These are phyloP conservation scores for Darksidea phi DNA, from an alignment of 495 filamentous ascomycete genomes.

Conservation along the genomic window DNA sequence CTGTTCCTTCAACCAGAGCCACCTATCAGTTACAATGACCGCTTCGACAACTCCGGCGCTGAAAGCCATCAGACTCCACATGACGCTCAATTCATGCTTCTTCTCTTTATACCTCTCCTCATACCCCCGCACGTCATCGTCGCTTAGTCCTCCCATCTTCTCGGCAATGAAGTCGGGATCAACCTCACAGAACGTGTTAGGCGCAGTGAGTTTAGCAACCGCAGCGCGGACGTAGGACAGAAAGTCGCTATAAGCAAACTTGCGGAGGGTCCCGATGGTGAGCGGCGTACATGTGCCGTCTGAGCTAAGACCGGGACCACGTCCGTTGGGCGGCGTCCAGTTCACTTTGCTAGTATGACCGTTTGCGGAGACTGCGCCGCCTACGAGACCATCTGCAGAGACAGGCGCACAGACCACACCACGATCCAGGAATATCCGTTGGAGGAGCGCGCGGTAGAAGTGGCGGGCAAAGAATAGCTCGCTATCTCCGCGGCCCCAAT, in stretches of 20 bases:
- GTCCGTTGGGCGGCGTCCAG: constrained; percentile 28
- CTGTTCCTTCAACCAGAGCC: constrained; percentile 83
- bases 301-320: constrained; percentile 33
- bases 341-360: constrained; percentile 28
- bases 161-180: constrained; percentile 52
- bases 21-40: constrained; percentile 86
- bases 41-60: constrained; percentile 85
- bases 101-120: constrained; percentile 59
- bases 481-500: constrained; percentile 81
- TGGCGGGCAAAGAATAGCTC: constrained; percentile 88
- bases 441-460: constrained; percentile 87
- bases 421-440: constrained; percentile 82
- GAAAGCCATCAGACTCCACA: constrained; percentile 95
- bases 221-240: constrained; percentile 76
- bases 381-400: constrained; percentile 42
- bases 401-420: constrained; percentile 64
- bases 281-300: constrained; percentile 62
- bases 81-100: constrained; percentile 77
- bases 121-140: constrained; percentile 71
- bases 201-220: constrained; percentile 62
- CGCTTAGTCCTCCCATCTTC: constrained; percentile 62
- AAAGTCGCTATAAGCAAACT: constrained; percentile 76
- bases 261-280: constrained; percentile 81
- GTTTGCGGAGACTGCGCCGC: constrained; percentile 30
- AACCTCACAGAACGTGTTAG: constrained; percentile 28